Percentiles rank a stretch among this genome's conserved stretches.
phyloP scores from a whole-genome alignment of 441 rosid genomes.

The Corymbia citriodora region DNA sequence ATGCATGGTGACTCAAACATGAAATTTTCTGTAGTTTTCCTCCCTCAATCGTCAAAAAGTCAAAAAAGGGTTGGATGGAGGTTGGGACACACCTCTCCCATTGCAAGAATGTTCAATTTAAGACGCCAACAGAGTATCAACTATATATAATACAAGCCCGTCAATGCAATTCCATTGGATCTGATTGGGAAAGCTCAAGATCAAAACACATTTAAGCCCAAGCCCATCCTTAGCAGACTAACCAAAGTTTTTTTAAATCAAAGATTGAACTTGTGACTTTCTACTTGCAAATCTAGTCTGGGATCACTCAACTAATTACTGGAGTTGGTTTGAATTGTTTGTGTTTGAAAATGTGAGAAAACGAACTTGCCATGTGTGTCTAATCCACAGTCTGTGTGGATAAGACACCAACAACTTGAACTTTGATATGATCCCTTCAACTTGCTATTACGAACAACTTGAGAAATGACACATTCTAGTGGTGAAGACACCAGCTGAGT shows the following conservation, averaged over 20 bases:
- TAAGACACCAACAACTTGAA: neutral
- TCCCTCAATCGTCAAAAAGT: neutral
- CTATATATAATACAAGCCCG: neutral
- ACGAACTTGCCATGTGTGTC: neutral
- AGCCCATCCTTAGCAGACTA: neutral
- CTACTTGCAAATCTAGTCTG: neutral
- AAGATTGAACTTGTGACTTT: neutral
- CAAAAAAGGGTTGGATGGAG: neutral
- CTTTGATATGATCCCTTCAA: neutral
- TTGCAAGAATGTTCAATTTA: neutral
- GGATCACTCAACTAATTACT: neutral
- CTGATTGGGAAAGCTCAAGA: neutral
- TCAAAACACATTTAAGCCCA: neutral
- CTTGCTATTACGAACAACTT: neutral
- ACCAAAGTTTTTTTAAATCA: neutral
- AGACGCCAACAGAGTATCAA: neutral
- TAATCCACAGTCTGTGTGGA: neutral
- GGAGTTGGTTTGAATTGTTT: neutral
- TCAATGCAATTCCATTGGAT: neutral
- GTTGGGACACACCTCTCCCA: neutral
- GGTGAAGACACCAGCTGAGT: neutral
- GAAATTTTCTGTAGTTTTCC: too few relatives aligned
- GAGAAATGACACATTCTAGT: neutral
- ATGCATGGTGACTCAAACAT: neutral
- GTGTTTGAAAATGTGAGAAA: neutral